phyloP scores from a whole-genome alignment of 257 asterid genomes.

The Voacanga thouarsii region DNA sequence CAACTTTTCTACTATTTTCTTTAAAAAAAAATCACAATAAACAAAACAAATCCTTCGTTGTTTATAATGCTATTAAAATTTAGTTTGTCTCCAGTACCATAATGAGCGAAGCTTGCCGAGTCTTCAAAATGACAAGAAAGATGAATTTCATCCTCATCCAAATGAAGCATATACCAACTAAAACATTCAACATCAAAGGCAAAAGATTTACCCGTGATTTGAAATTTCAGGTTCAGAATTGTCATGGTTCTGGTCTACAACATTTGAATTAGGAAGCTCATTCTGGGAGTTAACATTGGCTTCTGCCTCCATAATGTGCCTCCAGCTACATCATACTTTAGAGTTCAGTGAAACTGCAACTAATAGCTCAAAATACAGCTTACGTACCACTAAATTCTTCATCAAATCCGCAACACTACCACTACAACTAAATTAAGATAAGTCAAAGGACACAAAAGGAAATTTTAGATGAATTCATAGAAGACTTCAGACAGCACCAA shows the following conservation, averaged over 20 bases:
- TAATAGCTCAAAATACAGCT: neutral
- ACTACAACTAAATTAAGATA: neutral
- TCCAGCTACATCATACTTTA: constrained; percentile 12
- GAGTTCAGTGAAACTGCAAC: neutral
- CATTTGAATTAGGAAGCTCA: constrained; percentile 24
- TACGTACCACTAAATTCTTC: neutral
- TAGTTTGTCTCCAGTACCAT: neutral
- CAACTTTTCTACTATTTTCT: neutral
- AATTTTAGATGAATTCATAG: neutral
- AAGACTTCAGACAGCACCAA: neutral
- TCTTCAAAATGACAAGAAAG: neutral
- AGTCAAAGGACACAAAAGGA: neutral
- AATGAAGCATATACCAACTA: neutral
- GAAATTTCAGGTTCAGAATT: constrained; percentile 30
- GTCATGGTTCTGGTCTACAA: constrained; percentile 39
- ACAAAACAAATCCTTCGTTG: neutral
- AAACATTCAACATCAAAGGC: neutral
- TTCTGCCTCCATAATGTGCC: constrained; percentile 31
- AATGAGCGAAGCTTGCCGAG: neutral
- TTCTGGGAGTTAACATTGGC: constrained; percentile 33
- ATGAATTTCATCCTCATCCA: neutral
- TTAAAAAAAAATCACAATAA: neutral
- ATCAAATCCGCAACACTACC: neutral
- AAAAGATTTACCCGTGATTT: constrained; percentile 39
- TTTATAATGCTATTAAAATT: neutral